phyloP scores from a whole-genome alignment of 805 yeast genomes.

The Kazachstania martiniae region DNA sequence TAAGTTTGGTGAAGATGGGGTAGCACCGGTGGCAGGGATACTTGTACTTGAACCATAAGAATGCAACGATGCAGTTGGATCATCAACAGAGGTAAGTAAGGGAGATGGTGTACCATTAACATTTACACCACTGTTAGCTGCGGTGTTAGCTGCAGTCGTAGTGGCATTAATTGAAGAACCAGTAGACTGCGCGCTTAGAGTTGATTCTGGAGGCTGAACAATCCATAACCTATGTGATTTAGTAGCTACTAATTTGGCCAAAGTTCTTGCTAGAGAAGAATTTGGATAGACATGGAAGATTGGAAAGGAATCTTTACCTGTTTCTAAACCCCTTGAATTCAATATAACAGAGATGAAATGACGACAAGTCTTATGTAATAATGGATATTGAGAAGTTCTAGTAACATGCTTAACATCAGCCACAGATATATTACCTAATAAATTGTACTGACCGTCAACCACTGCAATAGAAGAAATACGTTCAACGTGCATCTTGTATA shows the following conservation, averaged over 20 bases:
- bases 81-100: conserved; percentile 17
- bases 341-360: conserved; percentile 82
- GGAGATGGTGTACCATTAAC: conserved; percentile 9
- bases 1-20: conserved; percentile 17
- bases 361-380: conserved; percentile 71
- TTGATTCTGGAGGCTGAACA: conserved; percentile 44
- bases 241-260: conserved; percentile 93
- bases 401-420: conserved; percentile 89
- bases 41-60: conserved; percentile 5
- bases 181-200: conserved; percentile 25
- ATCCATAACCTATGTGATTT: conserved; percentile 85
- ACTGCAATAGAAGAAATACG: conserved; percentile 89
- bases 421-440: conserved; percentile 87
- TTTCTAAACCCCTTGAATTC: conserved; percentile 75
- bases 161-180: conserved; percentile 3
- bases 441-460: conserved; percentile 62
- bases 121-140: not conserved
- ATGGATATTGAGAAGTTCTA: conserved; percentile 74
- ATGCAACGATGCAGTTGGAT: conserved; percentile 8
- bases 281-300: conserved; percentile 82
- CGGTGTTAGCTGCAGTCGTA: not conserved
- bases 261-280: conserved; percentile 74
- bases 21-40: conserved; percentile 10
- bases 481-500: conserved; percentile 71
- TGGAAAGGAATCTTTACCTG: conserved; percentile 88